Percentiles rank a stretch among this genome's conserved stretches.
Conservation (phyloP, 108 stramenopile genomes). For the Schizochytrium sp. region DNA sequence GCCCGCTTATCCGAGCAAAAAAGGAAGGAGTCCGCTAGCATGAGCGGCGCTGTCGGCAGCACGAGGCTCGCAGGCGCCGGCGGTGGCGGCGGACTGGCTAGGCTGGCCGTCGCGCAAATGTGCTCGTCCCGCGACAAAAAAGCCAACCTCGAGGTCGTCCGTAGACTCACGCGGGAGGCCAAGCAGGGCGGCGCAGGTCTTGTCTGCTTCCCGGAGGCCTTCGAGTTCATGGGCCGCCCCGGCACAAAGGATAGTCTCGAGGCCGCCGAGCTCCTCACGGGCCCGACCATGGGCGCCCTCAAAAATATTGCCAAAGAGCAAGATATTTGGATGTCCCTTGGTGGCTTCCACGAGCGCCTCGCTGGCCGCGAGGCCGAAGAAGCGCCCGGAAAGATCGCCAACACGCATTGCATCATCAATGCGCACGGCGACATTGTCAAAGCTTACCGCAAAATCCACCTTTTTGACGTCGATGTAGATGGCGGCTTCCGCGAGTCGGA, state of each 20-base stretch:
- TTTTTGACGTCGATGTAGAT: conserved; percentile 69
- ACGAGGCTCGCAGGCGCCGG: neutral
- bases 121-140: neutral
- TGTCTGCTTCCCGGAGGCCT: conserved; percentile 43
- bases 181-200: conserved; percentile 13
- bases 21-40: no score
- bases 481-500: conserved; percentile 60
- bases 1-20: no score
- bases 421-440: conserved; percentile 46
- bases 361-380: neutral
- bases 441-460: conserved; percentile 81
- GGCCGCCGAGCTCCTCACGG: conserved; percentile 18
- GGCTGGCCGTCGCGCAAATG: neutral
- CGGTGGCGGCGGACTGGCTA: neutral
- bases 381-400: conserved; percentile 58
- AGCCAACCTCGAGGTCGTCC: neutral
- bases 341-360: conserved; percentile 40
- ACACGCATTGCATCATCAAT: conserved; percentile 85
- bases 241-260: conserved; percentile 10
- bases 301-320: conserved; percentile 21
- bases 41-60: no score
- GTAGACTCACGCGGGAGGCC: neutral
- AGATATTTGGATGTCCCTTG: conserved; percentile 40
- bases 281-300: conserved; percentile 29
- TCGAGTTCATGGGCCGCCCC: conserved; percentile 34